These are phyloP conservation scores for Alternaria solani DNA, from an alignment of 2,329 filamentous ascomycete species.

Conservation along the genomic window DNA sequence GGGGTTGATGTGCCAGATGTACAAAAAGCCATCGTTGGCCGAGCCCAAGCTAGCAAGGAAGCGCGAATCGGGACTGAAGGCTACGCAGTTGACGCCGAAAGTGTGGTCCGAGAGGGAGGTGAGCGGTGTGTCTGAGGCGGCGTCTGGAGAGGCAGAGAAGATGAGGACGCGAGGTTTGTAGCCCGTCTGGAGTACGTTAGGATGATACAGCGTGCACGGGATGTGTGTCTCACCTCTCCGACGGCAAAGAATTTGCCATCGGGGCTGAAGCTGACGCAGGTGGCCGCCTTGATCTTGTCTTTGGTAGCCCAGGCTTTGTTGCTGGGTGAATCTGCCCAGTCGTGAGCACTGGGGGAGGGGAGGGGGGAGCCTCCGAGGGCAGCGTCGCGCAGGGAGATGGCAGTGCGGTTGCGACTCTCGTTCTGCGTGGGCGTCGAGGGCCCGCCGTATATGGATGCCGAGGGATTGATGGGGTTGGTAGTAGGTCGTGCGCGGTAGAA, in stretches of 20 bases:
- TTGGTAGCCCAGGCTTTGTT: slow-evolving; percentile 85
- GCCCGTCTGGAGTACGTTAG: slow-evolving; percentile 69
- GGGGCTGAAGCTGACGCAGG: slow-evolving; percentile 85
- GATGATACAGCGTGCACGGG: not conserved
- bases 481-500: slow-evolving; percentile 88
- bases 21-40: slow-evolving; percentile 91
- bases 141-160: slow-evolving; percentile 80
- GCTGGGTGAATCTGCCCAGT: slow-evolving; percentile 65
- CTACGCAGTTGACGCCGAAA: slow-evolving; percentile 85
- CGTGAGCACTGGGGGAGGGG: slow-evolving; percentile 57
- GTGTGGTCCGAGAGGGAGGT: slow-evolving; percentile 88
- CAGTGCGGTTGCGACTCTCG: slow-evolving; percentile 66
- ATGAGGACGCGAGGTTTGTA: slow-evolving; percentile 91
- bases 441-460: slow-evolving; percentile 61
- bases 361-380: slow-evolving; percentile 53
- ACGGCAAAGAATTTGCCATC: slow-evolving; percentile 90
- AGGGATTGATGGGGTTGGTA: slow-evolving; percentile 70
- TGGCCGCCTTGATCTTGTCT: slow-evolving; percentile 93
- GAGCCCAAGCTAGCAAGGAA: slow-evolving; percentile 89
- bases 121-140: slow-evolving; percentile 80
- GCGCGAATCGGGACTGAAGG: slow-evolving; percentile 86
- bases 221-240: slow-evolving; percentile 69
- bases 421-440: slow-evolving; percentile 63
- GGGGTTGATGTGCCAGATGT: slow-evolving; percentile 87
- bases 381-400: slow-evolving; percentile 60